Base-by-base conservation (phyloP, 305 asterid species). In the Ilex paraguariensis region DNA sequence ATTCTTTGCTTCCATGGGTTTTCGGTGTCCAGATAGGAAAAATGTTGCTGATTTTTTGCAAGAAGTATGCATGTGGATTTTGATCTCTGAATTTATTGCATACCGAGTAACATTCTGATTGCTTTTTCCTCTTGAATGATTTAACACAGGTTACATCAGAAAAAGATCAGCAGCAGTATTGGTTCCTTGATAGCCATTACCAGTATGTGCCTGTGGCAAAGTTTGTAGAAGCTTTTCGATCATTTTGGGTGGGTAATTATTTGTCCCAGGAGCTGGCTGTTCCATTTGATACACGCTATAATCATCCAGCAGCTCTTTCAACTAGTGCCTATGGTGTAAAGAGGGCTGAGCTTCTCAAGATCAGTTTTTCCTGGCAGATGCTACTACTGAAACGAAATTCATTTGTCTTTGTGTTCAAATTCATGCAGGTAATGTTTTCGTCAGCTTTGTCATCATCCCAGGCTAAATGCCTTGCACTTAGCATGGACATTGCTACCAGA, bases 1-100 rank as follows among this genome's bases (percentile, higher is more conserved):
- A 1, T 85, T 83, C 72, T 85, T 87, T 54, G 70, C 70, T 52
- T 67, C 42, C 30, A 81, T 83, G 88, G 95, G 95, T 54, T 87
- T 87, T 70, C 80, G 65, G 58, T 87, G 95, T 56, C 95, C 95
- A 36, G 44, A 79, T 9, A 83, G 95, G 65, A 87, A 87, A 75
- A 83, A 83, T 52, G 84, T 87, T 42, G 95, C 95, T 7, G 95
- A 87, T 62, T 87, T 85, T 70, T 77, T 87, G 42, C 95, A 87
- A 74, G 95, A 87, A 88, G 95, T 87, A 74, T 31, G 66, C 49
- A 57, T 54, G 56, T 56, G 21, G 60, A 49, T 59, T 49, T 66
- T 68, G 55, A 60, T 49, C 14, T 70, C 64, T 65, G 42, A 30
- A 30, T 49, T 58, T 7, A 60, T 60, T 65, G 28, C 28, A 21